Conservation (phyloP, 1,139 yeast genomes). For the Sugiyamaella castrensis region DNA sequence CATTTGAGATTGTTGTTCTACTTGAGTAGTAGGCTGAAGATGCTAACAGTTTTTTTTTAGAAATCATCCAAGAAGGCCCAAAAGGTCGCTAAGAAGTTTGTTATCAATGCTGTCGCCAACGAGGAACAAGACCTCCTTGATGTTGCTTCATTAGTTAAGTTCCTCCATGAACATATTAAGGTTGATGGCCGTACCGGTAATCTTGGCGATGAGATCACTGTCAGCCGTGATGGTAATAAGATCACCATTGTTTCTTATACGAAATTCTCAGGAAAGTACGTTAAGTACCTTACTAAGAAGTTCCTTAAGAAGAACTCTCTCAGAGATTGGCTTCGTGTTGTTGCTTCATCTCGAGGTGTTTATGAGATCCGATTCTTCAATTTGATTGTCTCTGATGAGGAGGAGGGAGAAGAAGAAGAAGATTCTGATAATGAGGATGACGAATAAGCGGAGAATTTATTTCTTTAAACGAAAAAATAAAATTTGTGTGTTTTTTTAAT, state of each 20-base stretch:
- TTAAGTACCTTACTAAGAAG: conserved; percentile 98
- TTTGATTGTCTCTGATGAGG: conserved; percentile 96
- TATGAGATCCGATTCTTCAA: conserved; percentile 99
- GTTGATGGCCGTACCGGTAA: conserved; percentile 95
- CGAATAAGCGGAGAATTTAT: conserved; percentile 25
- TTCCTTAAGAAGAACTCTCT: conserved; percentile 99
- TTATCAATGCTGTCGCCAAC: conserved; percentile 97
- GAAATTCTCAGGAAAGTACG: conserved; percentile 99
- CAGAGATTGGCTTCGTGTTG: conserved; percentile 98
- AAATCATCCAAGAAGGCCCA: conserved; percentile 52
- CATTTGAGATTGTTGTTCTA: conserved; percentile 23
- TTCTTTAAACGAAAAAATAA: neutral
- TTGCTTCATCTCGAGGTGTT: conserved; percentile 91
- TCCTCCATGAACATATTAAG: conserved; percentile 98
- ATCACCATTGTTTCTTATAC: conserved; percentile 84
- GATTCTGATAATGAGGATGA: conserved; percentile 47
- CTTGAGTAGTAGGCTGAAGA: conserved; percentile 43
- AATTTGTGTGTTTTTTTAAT: conserved; percentile 5
- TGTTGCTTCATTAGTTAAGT: conserved; percentile 96
- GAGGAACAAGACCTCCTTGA: conserved; percentile 91
- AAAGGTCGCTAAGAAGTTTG: conserved; percentile 71
- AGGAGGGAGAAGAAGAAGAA: conserved; percentile 57
- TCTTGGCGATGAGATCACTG: conserved; percentile 93
- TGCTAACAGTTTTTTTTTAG: conserved; percentile 41
- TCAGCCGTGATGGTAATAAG: conserved; percentile 79